Percentiles rank a stretch among this genome's conserved stretches.
Conservation (phyloP, 2,329 filamentous ascomycete species). For the Dactylellina parvicollis region DNA sequence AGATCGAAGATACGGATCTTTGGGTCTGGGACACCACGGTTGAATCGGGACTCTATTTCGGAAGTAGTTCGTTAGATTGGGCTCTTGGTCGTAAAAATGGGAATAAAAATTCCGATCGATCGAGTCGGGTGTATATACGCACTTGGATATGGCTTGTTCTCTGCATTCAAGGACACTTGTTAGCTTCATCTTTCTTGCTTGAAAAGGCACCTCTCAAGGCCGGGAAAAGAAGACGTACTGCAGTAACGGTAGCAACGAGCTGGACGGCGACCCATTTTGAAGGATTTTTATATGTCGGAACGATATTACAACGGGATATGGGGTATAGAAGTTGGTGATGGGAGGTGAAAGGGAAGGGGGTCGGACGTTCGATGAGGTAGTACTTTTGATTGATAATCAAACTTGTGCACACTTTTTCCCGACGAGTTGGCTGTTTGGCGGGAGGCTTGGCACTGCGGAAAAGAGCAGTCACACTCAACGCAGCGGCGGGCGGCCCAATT, state of each 20-base stretch:
- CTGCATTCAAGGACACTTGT: conserved; percentile 19
- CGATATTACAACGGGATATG: conserved; percentile 60
- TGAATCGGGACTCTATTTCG: conserved; percentile 95
- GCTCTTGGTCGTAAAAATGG: conserved; percentile 21
- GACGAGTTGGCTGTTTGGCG: not conserved
- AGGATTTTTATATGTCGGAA: conserved; percentile 68
- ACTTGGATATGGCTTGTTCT: conserved; percentile 55
- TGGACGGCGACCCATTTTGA: conserved; percentile 99
- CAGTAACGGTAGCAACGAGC: conserved; percentile 99
- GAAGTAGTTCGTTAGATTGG: conserved; percentile 58
- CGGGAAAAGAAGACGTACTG: conserved; percentile 72
- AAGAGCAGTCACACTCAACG: conserved; percentile 52
- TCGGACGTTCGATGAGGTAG: conserved; percentile 42
- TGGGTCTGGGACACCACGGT: conserved; percentile 92
- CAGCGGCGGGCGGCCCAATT: conserved; percentile 20
- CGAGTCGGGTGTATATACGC: conserved; percentile 30
- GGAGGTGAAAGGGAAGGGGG: conserved; percentile 29
- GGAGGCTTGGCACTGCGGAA: conserved; percentile 48
- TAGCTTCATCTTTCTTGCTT: conserved; percentile 46
- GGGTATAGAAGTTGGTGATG: conserved; percentile 41
- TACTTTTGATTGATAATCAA: conserved; percentile 53
- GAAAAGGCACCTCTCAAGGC: conserved; percentile 24
- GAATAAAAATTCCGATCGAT: conserved; percentile 52
- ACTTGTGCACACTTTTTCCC: conserved; percentile 33
- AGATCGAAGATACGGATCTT: conserved; percentile 98